These are phyloP conservation scores for Pichia membranifaciens DNA, from an alignment of 805 yeast genomes.

Conservation along the genomic window DNA sequence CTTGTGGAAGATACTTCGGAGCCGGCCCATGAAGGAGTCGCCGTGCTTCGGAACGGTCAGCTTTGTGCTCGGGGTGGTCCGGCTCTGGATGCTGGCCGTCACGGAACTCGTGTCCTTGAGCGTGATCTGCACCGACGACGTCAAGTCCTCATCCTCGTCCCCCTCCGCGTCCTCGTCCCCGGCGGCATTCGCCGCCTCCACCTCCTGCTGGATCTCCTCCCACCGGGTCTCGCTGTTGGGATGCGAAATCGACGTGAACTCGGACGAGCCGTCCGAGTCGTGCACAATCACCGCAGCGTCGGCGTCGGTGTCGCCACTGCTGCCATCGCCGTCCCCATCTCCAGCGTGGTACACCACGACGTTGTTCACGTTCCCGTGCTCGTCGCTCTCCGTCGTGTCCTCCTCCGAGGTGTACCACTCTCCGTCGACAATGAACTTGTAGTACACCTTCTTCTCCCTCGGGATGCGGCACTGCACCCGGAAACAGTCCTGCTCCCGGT, in stretches of 20 bases:
- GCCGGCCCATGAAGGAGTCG: conserved; percentile 18
- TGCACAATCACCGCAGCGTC: conserved; percentile 15
- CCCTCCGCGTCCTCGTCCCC: conserved; percentile 2
- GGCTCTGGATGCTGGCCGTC: conserved; percentile 5
- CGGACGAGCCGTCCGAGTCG: conserved; percentile 26
- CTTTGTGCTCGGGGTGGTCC: background rate
- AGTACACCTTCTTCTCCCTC: conserved; percentile 27
- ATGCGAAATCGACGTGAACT: conserved; percentile 29
- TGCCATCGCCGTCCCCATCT: conserved; percentile 23
- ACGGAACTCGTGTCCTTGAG: conserved; percentile 22
- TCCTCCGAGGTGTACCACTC: conserved; percentile 41
- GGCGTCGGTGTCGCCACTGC: too few relatives aligned
- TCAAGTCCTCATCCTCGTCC: conserved; percentile 12
- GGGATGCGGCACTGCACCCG: background rate
- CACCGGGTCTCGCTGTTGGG: conserved; percentile 16
- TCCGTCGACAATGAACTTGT: conserved; percentile 57
- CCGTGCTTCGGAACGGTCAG: background rate
- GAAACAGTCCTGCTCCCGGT: conserved; percentile 32
- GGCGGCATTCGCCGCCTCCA: conserved; percentile 10
- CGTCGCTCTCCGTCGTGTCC: conserved; percentile 37
- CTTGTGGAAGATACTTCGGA: conserved; percentile 21
- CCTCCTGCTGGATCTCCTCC: conserved; percentile 1
- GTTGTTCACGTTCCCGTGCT: conserved; percentile 47
- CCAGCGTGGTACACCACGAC: conserved; percentile 16
- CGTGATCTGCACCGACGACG: conserved; percentile 27